phyloP scores from a whole-genome alignment of 2,329 filamentous ascomycete genomes.

The Celoporthe dispersa region DNA sequence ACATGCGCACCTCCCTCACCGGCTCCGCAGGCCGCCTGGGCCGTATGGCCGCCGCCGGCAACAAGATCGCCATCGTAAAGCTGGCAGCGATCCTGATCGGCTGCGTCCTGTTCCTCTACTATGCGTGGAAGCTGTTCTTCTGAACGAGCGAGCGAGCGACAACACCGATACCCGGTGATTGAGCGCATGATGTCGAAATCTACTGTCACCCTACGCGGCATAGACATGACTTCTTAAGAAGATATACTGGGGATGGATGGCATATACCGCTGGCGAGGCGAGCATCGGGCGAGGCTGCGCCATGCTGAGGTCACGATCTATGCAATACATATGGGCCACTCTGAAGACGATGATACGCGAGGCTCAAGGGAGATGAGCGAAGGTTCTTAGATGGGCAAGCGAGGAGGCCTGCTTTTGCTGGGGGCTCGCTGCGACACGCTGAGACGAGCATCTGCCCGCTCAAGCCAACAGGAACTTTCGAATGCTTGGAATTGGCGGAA shows the following conservation, averaged over 20 bases:
- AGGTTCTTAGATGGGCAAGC: neutral
- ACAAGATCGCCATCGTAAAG: conserved; percentile 90
- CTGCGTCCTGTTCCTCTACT: conserved; percentile 75
- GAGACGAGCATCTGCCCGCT: neutral
- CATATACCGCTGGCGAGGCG: neutral
- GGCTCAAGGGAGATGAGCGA: neutral
- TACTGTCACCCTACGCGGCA: neutral
- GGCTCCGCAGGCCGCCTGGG: conserved; percentile 82
- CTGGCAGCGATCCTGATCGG: conserved; percentile 81
- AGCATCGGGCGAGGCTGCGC: neutral
- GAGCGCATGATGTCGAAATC: neutral
- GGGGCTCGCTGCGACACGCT: neutral
- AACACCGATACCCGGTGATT: neutral
- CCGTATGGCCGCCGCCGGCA: conserved; percentile 88
- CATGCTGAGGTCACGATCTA: neutral
- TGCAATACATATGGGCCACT: neutral
- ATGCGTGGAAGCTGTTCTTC: conserved; percentile 68
- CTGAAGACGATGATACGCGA: neutral
- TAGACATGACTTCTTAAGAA: neutral
- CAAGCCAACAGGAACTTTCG: neutral
- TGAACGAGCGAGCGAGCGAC: conserved; percentile 35
- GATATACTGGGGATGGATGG: neutral
- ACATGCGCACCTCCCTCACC: conserved; percentile 80
- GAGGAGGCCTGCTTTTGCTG: neutral
- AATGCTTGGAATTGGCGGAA: neutral